Evolutionary conservation across 2,329 filamentous ascomycete species (phyloP), one percentile per base, ranked within the genome.

Genomic region (Stagonosporopsis tanaceti): DNA sequence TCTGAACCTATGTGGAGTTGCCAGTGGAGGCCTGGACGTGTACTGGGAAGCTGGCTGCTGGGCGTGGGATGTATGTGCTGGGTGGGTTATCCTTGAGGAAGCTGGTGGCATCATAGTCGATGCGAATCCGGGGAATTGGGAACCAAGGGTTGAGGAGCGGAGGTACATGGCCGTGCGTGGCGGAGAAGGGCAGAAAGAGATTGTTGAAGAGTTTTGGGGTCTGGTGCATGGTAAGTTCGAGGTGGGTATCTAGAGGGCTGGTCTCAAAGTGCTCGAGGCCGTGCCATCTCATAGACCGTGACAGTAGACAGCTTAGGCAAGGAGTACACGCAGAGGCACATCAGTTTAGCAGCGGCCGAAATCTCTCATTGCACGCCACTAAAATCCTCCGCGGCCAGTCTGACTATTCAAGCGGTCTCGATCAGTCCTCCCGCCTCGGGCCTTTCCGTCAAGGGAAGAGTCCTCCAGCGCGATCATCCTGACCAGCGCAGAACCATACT

Each of bases 41-140:
- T 94, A 92, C 73, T 94, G 91, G 91, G 91, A 94, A 77, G 90
- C 89, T 35, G 91, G 91, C 0, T 92, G 89, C 75, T 94, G 90
- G 85, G 89, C 90, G 1, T 94, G 91, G 91, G 91, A 94, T 73
- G 91, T 94, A 2, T 91, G 89, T 70, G 91, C 91, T 5, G 91
- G 88, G 0, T 93, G 90, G 91, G 87, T 88, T 56, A 88, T 94
- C 59, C 78, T 94, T 25, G 78, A 80, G 28, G 91, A 94, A 79
- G 89, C 90, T 0, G 91, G 91, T 0, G 91, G 91, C 0, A 79
- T 85, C 48, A 86, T 94, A 80, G 89, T 84, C 7, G 84, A 89
- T 70, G 89, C 87, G 4, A 93, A 93, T 72, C 87, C 89, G 0
- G 90, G 89, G 0, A 84, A 85, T 53, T 93, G 90, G 90, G 72